Evolutionary conservation across 352 stramenopile species (phyloP).

Genomic region (Phytopythium vexans): DNA sequence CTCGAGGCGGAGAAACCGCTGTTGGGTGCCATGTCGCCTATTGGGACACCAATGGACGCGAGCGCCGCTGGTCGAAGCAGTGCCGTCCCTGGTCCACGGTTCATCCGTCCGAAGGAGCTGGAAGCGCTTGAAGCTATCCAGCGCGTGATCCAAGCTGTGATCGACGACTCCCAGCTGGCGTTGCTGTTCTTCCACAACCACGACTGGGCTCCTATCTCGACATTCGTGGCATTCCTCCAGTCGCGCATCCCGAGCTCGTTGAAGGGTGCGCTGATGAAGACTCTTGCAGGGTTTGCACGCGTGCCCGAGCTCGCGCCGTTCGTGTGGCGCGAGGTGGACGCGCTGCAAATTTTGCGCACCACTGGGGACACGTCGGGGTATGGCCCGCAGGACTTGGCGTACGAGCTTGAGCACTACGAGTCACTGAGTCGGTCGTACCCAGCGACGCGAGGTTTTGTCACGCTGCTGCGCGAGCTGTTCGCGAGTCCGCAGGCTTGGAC

Average conservation of each 20-base stretch:
- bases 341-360: conserved; percentile 79
- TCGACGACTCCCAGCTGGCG: conserved; percentile 67
- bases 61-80: background rate
- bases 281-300: conserved; percentile 66
- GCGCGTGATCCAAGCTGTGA: conserved; percentile 71
- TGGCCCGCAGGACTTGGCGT: conserved; percentile 74
- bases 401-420: conserved; percentile 86
- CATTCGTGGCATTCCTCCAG: conserved; percentile 80
- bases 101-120: conserved; percentile 81
- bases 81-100: conserved; percentile 43
- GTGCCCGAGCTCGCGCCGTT: conserved; percentile 79
- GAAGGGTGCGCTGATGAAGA: conserved; percentile 86
- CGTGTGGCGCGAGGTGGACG: conserved; percentile 83
- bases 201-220: conserved; percentile 78
- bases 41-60: background rate
- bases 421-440: conserved; percentile 73
- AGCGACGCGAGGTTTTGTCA: conserved; percentile 73
- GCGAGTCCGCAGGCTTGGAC: conserved; percentile 72
- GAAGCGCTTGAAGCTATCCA: conserved; percentile 82
- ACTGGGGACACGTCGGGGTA: conserved; percentile 59
- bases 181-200: conserved; percentile 87
- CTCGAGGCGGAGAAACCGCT: conserved; percentile 56
- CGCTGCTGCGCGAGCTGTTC: conserved; percentile 73
- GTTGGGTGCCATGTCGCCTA: background rate
- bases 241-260: conserved; percentile 81